These are phyloP conservation scores for Fusarium sp. DNA, from an alignment of 2,329 filamentous ascomycete genomes.

Conservation along the genomic window DNA sequence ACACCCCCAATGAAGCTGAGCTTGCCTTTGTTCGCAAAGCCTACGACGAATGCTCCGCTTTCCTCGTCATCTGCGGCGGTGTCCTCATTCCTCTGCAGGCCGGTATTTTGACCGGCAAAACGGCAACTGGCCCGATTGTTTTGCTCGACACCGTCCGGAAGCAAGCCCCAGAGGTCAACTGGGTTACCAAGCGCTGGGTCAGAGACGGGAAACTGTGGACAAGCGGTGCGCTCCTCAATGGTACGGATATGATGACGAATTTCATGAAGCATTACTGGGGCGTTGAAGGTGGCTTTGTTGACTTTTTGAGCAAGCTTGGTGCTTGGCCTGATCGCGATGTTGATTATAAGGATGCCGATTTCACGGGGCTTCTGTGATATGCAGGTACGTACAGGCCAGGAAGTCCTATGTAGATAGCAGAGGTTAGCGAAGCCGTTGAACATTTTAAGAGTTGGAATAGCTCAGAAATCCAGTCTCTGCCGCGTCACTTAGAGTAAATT, in stretches of 20 bases:
- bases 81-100: conserved; percentile 45
- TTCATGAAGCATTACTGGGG: conserved; percentile 47
- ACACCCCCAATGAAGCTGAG: conserved; percentile 47
- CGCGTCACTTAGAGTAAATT: background rate
- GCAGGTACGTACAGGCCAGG: accelerated
- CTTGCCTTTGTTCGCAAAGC: conserved; percentile 50
- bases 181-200: conserved; percentile 52
- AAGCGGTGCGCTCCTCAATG: conserved; percentile 48
- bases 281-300: conserved; percentile 31
- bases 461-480: too few relatives aligned
- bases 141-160: conserved; percentile 43
- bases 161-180: conserved; percentile 45
- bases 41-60: conserved; percentile 49
- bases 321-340: conserved; percentile 45
- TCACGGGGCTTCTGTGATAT: background rate
- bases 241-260: conserved; percentile 47
- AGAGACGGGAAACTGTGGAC: conserved; percentile 52
- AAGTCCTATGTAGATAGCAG: too few relatives aligned
- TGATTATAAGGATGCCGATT: conserved; percentile 46
- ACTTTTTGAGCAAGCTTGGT: conserved; percentile 28
- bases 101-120: conserved; percentile 51
- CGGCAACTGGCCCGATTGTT: conserved; percentile 48
- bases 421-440: background rate
- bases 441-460: background rate
- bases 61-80: conserved; percentile 54